Percentiles rank a stretch among this genome's conserved stretches.
phyloP scores from a whole-genome alignment of 202 grass and related monocot genomes.

The Miscanthus sacchariflorus region DNA sequence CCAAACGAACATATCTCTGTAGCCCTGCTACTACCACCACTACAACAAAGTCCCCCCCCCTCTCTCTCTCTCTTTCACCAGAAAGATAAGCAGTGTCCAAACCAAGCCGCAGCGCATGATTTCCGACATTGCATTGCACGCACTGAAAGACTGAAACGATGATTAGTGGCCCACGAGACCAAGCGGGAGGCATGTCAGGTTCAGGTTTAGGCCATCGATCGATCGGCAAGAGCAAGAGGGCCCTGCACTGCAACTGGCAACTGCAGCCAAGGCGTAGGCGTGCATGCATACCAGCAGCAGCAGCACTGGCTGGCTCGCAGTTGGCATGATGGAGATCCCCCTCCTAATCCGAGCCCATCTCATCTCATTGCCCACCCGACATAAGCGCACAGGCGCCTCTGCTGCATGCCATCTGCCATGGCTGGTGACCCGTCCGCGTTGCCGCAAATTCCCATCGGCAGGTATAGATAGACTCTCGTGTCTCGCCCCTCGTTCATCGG shows the following conservation, averaged over 20 bases:
- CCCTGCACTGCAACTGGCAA: not conserved
- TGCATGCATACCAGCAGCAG: not conserved
- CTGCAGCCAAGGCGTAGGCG: not conserved
- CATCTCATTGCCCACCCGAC: slow-evolving; percentile 30
- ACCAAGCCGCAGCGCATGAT: not conserved
- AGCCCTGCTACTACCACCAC: too few species aligned
- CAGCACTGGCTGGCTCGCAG: slow-evolving; percentile 9
- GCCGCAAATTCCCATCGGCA: slow-evolving; percentile 22
- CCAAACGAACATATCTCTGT: too few species aligned
- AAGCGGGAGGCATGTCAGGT: not conserved
- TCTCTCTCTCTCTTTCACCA: not conserved
- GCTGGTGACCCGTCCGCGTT: slow-evolving; percentile 47
- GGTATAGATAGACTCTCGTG: not conserved
- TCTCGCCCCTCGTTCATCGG: not conserved
- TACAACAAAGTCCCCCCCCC: too few species aligned
- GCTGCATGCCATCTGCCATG: not conserved
- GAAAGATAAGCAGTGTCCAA: not conserved
- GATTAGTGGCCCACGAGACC: slow-evolving; percentile 3
- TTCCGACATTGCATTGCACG: not conserved
- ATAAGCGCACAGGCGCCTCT: not conserved
- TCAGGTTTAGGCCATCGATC: not conserved
- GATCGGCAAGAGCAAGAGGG: not conserved
- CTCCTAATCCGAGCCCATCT: slow-evolving; percentile 33
- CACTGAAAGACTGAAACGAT: not conserved
- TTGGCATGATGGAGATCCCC: slow-evolving; percentile 51